phyloP scores from a whole-genome alignment of 1,284 basidiomycete genomes.

The Mycosarcoma mackinlayi region DNA sequence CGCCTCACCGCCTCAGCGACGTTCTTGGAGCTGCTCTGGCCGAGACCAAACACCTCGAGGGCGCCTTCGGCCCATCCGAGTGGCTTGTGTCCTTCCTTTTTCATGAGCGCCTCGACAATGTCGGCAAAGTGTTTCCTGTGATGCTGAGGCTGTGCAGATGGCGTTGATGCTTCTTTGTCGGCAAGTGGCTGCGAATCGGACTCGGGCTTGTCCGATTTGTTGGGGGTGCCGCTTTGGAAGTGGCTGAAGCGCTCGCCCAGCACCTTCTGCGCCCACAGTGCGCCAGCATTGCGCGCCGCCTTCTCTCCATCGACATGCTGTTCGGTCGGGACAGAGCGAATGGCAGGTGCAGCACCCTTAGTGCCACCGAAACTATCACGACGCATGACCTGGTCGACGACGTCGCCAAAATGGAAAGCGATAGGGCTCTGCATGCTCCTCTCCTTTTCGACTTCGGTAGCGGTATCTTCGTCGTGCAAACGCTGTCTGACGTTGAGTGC shows the following conservation, averaged over 20 bases:
- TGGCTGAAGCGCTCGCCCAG: conserved; percentile 57
- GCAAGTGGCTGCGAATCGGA: conserved; percentile 1
- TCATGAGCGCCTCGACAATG: conserved; percentile 59
- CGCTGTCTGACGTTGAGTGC: conserved; percentile 45
- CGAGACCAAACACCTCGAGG: conserved; percentile 60
- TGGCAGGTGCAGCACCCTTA: conserved; percentile 19
- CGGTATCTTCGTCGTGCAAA: conserved; percentile 59
- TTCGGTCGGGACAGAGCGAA: conserved; percentile 6
- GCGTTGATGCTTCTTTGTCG: conserved; percentile 9
- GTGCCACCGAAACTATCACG: conserved; percentile 37
- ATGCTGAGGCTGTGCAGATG: conserved; percentile 17
- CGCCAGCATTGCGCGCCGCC: conserved; percentile 58
- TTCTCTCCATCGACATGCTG: conserved; percentile 45
- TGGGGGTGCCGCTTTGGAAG: conserved; percentile 14
- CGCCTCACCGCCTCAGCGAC: conserved; percentile 57
- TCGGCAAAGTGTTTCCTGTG: conserved; percentile 56
- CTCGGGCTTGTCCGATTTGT: conserved; percentile 13
- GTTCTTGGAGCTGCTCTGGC: conserved; percentile 56
- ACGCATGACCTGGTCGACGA: conserved; percentile 55
- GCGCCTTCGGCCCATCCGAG: conserved; percentile 63
- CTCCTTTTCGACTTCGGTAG: conserved; percentile 55
- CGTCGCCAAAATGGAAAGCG: conserved; percentile 55
- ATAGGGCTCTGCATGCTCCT: conserved; percentile 41
- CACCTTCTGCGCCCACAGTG: conserved; percentile 62
- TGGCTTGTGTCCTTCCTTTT: conserved; percentile 61